Evolutionary conservation across 192 early-diverging fungal species (phyloP).

Genomic region (Spizellomyces sp.): DNA sequence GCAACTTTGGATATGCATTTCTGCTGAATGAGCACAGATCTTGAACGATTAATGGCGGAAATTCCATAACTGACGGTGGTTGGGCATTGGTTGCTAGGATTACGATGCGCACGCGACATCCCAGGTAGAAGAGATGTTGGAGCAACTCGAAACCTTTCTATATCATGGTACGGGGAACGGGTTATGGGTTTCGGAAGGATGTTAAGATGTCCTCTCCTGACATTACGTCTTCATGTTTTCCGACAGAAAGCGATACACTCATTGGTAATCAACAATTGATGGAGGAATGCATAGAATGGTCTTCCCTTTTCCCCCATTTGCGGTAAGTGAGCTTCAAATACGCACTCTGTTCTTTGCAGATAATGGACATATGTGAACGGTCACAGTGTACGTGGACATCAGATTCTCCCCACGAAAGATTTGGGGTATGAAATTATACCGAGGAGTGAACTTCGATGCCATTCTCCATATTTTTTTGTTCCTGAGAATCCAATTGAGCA

Average conservation of each 20-base stretch:
- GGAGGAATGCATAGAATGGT: conserved; percentile 47
- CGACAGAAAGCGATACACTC: conserved; percentile 14
- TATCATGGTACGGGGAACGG: conserved; percentile 18
- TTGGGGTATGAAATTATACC: conserved; percentile 29
- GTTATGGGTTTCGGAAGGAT: too few species aligned
- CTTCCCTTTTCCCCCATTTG: conserved; percentile 42
- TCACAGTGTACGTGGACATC: conserved; percentile 22
- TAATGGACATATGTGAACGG: neutral
- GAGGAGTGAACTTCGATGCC: conserved; percentile 16
- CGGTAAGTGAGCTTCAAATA: conserved; percentile 15
- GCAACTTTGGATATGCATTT: too few species aligned
- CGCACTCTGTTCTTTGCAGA: neutral
- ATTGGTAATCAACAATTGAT: conserved; percentile 13
- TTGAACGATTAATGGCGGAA: too few species aligned
- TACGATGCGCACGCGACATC: conserved; percentile 42
- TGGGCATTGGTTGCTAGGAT: conserved; percentile 16
- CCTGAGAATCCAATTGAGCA: conserved; percentile 10
- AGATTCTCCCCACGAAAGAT: conserved; percentile 15
- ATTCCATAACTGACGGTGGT: too few species aligned
- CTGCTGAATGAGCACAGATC: too few species aligned
- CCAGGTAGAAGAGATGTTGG: conserved; percentile 40
- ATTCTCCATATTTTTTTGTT: conserved; percentile 30
- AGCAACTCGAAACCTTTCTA: conserved; percentile 40
- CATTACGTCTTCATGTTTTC: too few species aligned
- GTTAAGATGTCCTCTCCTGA: too few species aligned